Conservation (phyloP, 305 asterid species). For the Salvia sclarea region DNA sequence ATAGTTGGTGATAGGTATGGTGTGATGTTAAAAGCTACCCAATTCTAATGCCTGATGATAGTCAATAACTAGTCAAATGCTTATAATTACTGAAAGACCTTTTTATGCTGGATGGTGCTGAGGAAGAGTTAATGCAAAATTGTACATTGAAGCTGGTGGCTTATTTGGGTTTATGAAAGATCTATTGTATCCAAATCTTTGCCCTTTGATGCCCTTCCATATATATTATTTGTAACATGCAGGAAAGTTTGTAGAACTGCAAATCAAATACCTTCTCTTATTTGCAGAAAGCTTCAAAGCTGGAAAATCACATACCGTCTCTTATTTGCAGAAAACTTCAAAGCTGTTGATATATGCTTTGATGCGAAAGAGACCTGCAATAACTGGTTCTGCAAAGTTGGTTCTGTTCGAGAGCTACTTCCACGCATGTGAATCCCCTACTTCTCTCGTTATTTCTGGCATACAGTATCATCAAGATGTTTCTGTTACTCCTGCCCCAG, state of each 20-base stretch:
- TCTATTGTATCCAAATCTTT: neutral
- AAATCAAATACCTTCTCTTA: constrained; percentile 22
- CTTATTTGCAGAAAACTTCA: constrained; percentile 60
- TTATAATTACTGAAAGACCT: neutral
- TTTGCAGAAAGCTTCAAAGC: constrained; percentile 64
- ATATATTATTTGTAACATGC: constrained; percentile 24
- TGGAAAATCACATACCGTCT: constrained; percentile 24
- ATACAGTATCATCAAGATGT: constrained; percentile 15
- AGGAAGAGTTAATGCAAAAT: neutral
- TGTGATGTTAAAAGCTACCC: neutral
- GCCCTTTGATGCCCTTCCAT: constrained; percentile 9
- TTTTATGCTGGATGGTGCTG: constrained; percentile 8
- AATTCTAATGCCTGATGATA: constrained; percentile 8
- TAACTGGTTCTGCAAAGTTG: constrained; percentile 89
- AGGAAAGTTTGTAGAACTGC: constrained; percentile 18
- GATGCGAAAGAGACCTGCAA: constrained; percentile 92
- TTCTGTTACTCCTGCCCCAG: constrained; percentile 23
- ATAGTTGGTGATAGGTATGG: constrained; percentile 4
- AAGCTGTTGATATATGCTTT: constrained; percentile 47
- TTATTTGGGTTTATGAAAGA: constrained; percentile 11
- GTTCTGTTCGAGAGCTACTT: constrained; percentile 74
- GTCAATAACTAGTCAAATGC: constrained; percentile 3
- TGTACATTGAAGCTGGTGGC: constrained; percentile 18
- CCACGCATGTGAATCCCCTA: constrained; percentile 82
- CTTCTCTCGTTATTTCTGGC: constrained; percentile 24